Conservation (phyloP, 1,284 basidiomycete genomes). For the Amylostereum chailletii region DNA sequence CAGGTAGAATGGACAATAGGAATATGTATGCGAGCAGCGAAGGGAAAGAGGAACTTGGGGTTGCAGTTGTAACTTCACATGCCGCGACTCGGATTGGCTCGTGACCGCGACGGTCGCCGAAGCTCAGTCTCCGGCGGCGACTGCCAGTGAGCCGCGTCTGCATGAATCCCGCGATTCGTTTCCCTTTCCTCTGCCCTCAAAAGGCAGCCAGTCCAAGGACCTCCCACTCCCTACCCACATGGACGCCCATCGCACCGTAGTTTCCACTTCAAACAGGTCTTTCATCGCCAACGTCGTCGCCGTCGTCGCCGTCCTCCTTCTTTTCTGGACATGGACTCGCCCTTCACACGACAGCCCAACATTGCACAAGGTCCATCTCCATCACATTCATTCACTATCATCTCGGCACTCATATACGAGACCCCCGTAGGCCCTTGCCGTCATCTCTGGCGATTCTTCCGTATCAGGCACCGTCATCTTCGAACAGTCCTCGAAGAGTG, state of each 20-base stretch:
- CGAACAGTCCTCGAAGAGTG: conserved; percentile 42
- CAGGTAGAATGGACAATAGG: no score
- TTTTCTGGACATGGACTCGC: neutral
- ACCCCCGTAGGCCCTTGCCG: conserved; percentile 47
- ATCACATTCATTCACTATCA: no score
- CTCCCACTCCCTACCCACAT: neutral
- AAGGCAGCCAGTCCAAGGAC: no score
- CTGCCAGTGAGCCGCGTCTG: no score
- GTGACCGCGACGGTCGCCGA: neutral
- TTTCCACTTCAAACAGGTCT: neutral
- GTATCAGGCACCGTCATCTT: conserved; percentile 63
- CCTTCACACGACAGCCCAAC: neutral
- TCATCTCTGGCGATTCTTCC: conserved; percentile 53
- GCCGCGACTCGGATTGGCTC: no score
- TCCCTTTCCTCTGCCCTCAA: no score
- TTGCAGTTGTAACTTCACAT: no score
- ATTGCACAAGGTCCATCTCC: neutral
- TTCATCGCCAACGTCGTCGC: neutral
- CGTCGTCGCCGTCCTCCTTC: neutral
- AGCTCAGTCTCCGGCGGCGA: neutral
- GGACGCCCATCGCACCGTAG: neutral
- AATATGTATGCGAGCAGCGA: no score
- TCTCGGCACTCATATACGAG: no score
- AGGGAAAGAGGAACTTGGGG: no score
- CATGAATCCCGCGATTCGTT: no score